Evolutionary conservation across 1,284 basidiomycete genomes (phyloP).

Genomic region (Somion occarium): DNA sequence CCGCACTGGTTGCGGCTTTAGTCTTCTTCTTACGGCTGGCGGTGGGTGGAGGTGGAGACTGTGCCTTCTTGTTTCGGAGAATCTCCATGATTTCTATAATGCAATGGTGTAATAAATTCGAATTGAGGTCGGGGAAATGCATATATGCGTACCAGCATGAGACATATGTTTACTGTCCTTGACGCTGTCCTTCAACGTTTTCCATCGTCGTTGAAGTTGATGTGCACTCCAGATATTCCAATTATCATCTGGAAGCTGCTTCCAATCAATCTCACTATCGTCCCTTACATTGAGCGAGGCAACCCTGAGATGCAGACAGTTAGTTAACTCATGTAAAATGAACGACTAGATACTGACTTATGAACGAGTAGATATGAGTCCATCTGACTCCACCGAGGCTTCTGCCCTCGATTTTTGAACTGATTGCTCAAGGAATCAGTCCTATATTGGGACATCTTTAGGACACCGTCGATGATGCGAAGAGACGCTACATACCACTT

Average conservation of each 20-base stretch:
- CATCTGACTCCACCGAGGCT: conserved; percentile 66
- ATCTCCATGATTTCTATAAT: conserved; percentile 74
- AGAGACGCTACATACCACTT: conserved; percentile 57
- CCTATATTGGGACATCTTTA: conserved; percentile 40
- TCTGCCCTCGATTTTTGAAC: conserved; percentile 63
- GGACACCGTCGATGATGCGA: not conserved
- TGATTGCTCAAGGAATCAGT: conserved; percentile 69
- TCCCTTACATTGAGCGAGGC: conserved; percentile 69
- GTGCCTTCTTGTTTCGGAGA: conserved; percentile 62
- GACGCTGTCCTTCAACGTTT: conserved; percentile 68
- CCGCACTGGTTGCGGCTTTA: conserved; percentile 50
- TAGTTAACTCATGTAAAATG: not conserved
- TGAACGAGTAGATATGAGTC: conserved; percentile 77
- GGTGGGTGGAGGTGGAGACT: conserved; percentile 38
- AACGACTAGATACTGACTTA: conserved; percentile 59
- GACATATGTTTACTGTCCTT: conserved; percentile 76
- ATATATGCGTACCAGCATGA: conserved; percentile 50
- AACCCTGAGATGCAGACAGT: conserved; percentile 41
- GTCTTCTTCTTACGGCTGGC: conserved; percentile 32
- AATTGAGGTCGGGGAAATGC: not conserved
- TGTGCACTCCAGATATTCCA: conserved; percentile 86
- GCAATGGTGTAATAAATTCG: not conserved
- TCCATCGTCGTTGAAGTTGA: conserved; percentile 69
- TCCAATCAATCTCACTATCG: conserved; percentile 84
- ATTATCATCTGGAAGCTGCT: conserved; percentile 59